Evolutionary conservation across 768 basidiomycete genomes (phyloP), one percentile per base, ranked within the genome.

Genomic region (Tulasnella sp.): DNA sequence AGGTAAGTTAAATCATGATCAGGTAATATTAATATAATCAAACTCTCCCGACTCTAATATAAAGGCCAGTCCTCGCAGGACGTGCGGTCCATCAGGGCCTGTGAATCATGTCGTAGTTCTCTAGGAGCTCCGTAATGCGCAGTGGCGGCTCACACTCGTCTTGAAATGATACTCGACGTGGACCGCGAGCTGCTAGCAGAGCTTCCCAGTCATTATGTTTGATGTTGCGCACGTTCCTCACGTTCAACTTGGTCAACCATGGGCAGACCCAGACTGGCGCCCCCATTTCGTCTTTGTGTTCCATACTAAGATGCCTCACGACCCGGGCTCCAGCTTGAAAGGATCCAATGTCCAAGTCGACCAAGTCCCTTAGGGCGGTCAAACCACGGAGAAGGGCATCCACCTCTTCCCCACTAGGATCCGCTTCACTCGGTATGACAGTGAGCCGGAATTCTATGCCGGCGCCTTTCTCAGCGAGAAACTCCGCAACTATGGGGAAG

Each of bases 181-280:
- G 58, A 5, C 58, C 58, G 15, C 58, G 31, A 64, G 31, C 29
- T 25, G 25, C 31, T 15, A 64, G 31, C 0, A 64, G 31, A 14
- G 58, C 58, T 12, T 64, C 1, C 58, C 58, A 64, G 15, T 34
- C 58, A 25, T 34, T 34, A n/a, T 64, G 29, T 14, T 34, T 6
- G 25, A 64, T 64, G 25, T 64, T 4, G 29, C 25, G 58, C 29
- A 64, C 58, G 8, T 64, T 25, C 58, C 31, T 5, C 12, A 64
- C 58, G 58, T 64, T 64, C 58, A 64, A 64, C 58, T 64, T 64
- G 58, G 58, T 64, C 58, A 58, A 58, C 54, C 58, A 64, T 15
- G 58, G 58, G 11, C 58, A 64, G 14, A 64, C 58, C 58, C 58
- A 64, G 9, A 11, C 58, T 25, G 3, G 58, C 6, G 15, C 58